phyloP scores from a whole-genome alignment of 352 stramenopile genomes.

The Globisporangium acanthophoron region DNA sequence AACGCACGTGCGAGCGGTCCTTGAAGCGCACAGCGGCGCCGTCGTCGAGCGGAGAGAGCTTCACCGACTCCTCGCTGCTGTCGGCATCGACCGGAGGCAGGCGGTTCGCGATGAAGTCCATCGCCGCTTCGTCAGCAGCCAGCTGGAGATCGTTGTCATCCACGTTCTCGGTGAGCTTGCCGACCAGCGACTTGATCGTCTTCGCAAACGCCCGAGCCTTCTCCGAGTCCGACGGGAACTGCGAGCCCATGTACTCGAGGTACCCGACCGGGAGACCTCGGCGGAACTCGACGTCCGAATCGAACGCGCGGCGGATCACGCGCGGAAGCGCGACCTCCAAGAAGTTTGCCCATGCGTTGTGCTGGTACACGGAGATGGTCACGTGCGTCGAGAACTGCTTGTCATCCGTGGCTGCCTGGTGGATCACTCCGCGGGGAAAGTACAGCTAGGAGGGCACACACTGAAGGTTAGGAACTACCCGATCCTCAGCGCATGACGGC shows the following conservation, averaged over 20 bases:
- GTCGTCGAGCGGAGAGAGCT: slow-evolving; percentile 28
- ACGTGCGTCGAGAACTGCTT: slow-evolving; percentile 83
- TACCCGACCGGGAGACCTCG: slow-evolving; percentile 69
- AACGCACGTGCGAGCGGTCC: slow-evolving; percentile 59
- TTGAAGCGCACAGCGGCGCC: slow-evolving; percentile 53
- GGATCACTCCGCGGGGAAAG: slow-evolving; percentile 76
- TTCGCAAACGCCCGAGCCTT: slow-evolving; percentile 46
- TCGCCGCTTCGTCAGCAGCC: slow-evolving; percentile 65
- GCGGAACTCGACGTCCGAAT: slow-evolving; percentile 68
- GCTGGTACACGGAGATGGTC: slow-evolving; percentile 86
- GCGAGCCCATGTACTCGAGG: slow-evolving; percentile 64
- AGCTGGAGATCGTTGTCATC: slow-evolving; percentile 50
- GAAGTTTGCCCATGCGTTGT: slow-evolving; percentile 87
- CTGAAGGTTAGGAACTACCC: neutral
- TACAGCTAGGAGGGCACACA: slow-evolving; percentile 44
- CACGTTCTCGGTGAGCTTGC: slow-evolving; percentile 44
- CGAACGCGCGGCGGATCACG: slow-evolving; percentile 74
- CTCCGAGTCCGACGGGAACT: slow-evolving; percentile 34
- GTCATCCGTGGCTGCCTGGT: slow-evolving; percentile 74
- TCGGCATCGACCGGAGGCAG: slow-evolving; percentile 36
- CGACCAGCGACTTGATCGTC: slow-evolving; percentile 42
- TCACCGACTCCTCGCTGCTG: slow-evolving; percentile 8
- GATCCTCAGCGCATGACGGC: no score
- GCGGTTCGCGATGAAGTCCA: slow-evolving; percentile 74
- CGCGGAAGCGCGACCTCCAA: slow-evolving; percentile 72